Base-by-base conservation (phyloP, 2,329 filamentous ascomycete genomes). In the Coniochaeta ligniaria region DNA sequence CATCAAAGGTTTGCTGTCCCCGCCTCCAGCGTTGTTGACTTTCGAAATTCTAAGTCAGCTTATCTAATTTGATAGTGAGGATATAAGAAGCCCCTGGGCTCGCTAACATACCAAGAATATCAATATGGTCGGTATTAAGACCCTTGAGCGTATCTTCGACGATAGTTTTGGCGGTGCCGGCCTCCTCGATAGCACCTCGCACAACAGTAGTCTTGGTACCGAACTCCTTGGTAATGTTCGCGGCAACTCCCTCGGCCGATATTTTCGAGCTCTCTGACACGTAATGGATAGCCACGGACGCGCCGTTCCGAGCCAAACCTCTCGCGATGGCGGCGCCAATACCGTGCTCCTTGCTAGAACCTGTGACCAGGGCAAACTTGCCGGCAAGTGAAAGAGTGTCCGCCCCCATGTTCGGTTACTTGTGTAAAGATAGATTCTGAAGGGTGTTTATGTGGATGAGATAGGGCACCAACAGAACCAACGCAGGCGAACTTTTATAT, bases 341-440 rank as follows among this genome's bases (percentile, higher is more conserved):
- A 14, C 72, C 73, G 33, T 65, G 68, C 45, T 72, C 68, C 16
- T 69, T 69, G 17, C 71, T 72, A n/a, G 72, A 73, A 12, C 73
- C 72, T 1, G 72, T 74, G 20, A 74, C 63, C n/a, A 75, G 65
- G 57, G 72, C 73, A n/a, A 70, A 67, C 61, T 73, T 72, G 50
- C 71, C 71, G n/a, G 64, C 64, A 43, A 74, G 67, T 35, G 63
- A 68, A n/a, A 72, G 66, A 8, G 66, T 69, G 57, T 70, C 67
- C 31, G 33, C 60, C 2, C 38, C 17, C 59, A 62, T 62, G 52
- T 26, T 58, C 36, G 33, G n/a, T 35, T 22, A 57, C 11, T 57
- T n/a, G 6, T 20, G 41, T 22, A 17, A 45, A 9, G 41, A 45
- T 22, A 20, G 41, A 45, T 33, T 33, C 6, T 33, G 9, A 9